Percentiles rank a stretch among this genome's conserved stretches.
phyloP scores from a whole-genome alignment of 208 protist species.

The Wallacemonas rigidus region DNA sequence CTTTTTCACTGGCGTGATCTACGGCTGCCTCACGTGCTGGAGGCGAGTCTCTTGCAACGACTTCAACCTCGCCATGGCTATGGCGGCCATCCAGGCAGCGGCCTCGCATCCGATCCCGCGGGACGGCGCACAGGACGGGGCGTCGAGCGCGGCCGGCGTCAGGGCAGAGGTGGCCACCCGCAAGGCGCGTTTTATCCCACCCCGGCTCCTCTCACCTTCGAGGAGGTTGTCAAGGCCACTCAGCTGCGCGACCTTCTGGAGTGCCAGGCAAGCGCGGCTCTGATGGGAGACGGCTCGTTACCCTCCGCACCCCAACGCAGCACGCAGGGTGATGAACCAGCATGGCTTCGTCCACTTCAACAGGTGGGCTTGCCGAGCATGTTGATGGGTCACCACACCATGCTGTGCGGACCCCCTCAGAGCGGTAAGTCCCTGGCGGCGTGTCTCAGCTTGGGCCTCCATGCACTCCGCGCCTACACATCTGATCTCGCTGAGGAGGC shows the following conservation, averaged over 20 bases:
- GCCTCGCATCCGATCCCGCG: slow-evolving; percentile 24
- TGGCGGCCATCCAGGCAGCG: background rate
- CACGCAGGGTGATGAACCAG: background rate
- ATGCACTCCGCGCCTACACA: slow-evolving; percentile 22
- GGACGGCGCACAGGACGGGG: background rate
- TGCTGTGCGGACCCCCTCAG: slow-evolving; percentile 56
- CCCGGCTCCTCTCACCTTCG: slow-evolving; percentile 3
- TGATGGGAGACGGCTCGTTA: background rate
- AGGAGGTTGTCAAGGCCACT: slow-evolving; percentile 9
- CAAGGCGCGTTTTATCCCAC: background rate
- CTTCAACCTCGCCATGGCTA: background rate
- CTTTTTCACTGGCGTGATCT: slow-evolving; percentile 20
- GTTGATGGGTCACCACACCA: slow-evolving; percentile 69
- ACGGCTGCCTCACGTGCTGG: slow-evolving; percentile 5
- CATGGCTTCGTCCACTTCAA: slow-evolving; percentile 44
- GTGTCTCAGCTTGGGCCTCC: slow-evolving; percentile 35
- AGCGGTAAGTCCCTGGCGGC: slow-evolving; percentile 60
- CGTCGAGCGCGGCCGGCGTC: background rate
- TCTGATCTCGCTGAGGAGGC: slow-evolving; percentile 5
- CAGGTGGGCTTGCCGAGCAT: slow-evolving; percentile 58
- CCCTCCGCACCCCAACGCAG: background rate
- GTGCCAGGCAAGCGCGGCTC: background rate
- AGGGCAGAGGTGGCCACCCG: background rate
- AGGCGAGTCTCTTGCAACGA: background rate
- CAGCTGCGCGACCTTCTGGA: slow-evolving; percentile 10